Evolutionary conservation across 2,329 filamentous ascomycete species (phyloP), one percentile per base, ranked within the genome.

Genomic region (Ophiostoma ips): DNA sequence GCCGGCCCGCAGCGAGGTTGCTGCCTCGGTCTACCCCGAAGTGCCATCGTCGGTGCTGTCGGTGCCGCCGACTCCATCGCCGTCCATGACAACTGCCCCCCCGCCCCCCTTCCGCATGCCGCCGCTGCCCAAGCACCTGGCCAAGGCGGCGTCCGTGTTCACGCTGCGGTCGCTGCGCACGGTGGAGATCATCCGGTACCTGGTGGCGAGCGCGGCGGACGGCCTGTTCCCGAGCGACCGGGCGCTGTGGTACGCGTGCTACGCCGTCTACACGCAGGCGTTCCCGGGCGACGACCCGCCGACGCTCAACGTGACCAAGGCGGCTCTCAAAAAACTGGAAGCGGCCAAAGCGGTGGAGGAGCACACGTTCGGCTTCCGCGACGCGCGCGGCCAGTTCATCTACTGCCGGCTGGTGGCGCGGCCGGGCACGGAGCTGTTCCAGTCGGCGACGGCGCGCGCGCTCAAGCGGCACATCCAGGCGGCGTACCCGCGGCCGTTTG

Each of bases 141-240:
- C 52, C 35, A 57, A 59, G 48, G 28, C 55, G 48, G 28, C 55
- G 30, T 57, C 51, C 12, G 21, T 48, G 7, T 48, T 44, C 11
- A 33, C 40, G 5, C 5, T 55, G 36, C 54, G 60, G 40, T 58
- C 59, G 10, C 58, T 63, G 7, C 65, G 67, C 35, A 61, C 63
- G 3, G 60, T 60, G n/a, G 63, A 67, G 45, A 67, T 72, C 45
- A 62, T 72, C 40, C 55, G 63, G 12, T 64, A 69, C 52, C 60
- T 73, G 10, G 60, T 73, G 12, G 59, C 63, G 37, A 19, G 28
- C 16, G 58, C 60, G 24, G 69, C 65, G 41, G 58, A 59, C 2
- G 74, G 74, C 0, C 70, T 72, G 1, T 71, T 78, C 41, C 71
- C 76, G 1, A 71, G 72, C 15, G 72, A 71, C 21, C 65, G 68